Evolutionary conservation across 164 flowering plant species (phyloP).

Genomic region (Chloranthus sessilifolius): DNA sequence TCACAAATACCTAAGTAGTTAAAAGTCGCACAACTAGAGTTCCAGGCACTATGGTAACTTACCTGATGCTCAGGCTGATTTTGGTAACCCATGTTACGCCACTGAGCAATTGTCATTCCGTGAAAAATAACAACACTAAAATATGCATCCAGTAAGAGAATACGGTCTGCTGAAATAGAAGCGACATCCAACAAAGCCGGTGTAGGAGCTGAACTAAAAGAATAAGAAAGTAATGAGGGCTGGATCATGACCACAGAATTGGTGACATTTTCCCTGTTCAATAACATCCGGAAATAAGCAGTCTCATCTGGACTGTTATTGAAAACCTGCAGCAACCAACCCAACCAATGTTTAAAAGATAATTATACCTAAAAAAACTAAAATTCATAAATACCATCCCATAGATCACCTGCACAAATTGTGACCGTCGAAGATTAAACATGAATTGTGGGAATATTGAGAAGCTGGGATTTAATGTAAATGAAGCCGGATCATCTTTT

Average conservation of each 20-base stretch:
- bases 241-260: conserved; percentile 97
- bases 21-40: too few relatives aligned
- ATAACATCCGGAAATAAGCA: conserved; percentile 90
- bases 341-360: conserved; percentile 1
- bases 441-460: conserved; percentile 93
- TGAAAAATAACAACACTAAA: conserved; percentile 91
- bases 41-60: too few relatives aligned
- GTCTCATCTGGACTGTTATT: conserved; percentile 99
- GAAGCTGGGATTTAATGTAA: conserved; percentile 74
- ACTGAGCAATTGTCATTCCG: conserved; percentile 95
- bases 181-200: conserved; percentile 92
- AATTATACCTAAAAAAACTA: not conserved
- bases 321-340: conserved; percentile 55
- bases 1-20: too few relatives aligned
- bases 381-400: not conserved
- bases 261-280: conserved; percentile 72
- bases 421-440: conserved; percentile 95
- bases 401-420: conserved; percentile 83
- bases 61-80: conserved; percentile 89
- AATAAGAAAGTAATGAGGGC: conserved; percentile 83
- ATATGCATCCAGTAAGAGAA: conserved; percentile 82
- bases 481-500: conserved; percentile 91
- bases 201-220: conserved; percentile 61
- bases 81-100: conserved; percentile 96
- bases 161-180: conserved; percentile 79